A percentile compares a stretch with the other conserved stretches of the same genome.
Conservation (phyloP, 768 basidiomycete species). For the Panaeolus papilionaceus region DNA sequence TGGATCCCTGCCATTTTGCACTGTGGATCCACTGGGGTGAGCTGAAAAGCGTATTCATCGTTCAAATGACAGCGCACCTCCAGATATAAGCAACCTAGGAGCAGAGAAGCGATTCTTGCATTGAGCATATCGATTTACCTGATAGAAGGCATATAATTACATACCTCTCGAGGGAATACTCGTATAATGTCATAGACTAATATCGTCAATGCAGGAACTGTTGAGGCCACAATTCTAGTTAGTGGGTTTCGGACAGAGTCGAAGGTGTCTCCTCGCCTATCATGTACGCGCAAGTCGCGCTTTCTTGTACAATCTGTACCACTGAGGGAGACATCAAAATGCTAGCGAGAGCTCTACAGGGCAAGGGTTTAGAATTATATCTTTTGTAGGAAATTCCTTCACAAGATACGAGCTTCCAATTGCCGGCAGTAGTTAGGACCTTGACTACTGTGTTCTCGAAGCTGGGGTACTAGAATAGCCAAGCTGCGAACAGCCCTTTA, state of each 20-base stretch:
- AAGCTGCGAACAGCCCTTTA: too few species aligned
- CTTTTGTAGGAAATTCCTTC: too few species aligned
- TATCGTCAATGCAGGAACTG: neutral
- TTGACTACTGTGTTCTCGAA: too few species aligned
- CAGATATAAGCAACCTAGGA: neutral
- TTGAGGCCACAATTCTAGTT: neutral
- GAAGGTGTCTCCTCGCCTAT: neutral
- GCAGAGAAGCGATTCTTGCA: too few species aligned
- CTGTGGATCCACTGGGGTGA: neutral
- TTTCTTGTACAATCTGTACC: neutral
- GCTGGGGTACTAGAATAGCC: too few species aligned
- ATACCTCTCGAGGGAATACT: neutral
- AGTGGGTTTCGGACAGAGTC: neutral
- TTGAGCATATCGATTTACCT: neutral
- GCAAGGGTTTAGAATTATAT: too few species aligned
- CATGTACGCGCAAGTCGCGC: neutral
- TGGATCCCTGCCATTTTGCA: neutral
- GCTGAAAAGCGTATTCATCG: neutral
- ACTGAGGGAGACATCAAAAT: neutral
- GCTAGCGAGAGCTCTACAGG: too few species aligned
- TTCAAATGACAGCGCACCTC: neutral
- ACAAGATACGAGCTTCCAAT: too few species aligned
- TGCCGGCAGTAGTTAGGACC: too few species aligned
- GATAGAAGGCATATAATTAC: neutral
- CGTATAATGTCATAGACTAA: neutral